Base-by-base conservation (phyloP, 768 basidiomycete genomes). In the Boletus vinaceobasis region DNA sequence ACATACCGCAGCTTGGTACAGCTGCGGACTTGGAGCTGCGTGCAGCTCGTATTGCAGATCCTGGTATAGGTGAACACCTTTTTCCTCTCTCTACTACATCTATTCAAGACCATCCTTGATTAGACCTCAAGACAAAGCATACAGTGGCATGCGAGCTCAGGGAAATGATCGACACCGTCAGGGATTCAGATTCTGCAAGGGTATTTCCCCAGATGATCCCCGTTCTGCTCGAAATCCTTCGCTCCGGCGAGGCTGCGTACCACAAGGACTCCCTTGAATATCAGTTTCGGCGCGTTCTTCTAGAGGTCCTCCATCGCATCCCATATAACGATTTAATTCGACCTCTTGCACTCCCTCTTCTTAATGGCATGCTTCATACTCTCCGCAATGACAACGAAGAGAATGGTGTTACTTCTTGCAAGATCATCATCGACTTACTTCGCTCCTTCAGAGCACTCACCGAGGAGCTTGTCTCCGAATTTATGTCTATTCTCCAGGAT, bases 361-460 rank as follows among this genome's bases (percentile, higher is more conserved):
- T 90, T 68, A 78, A 78, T 51, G 86, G 92, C 49, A 85, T 97
- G 84, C 78, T 98, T 36, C 79, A 91, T 58, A 77, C 93, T 49
- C 78, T 98, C 31, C 86, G 88, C 26, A 76, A 82, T 60, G 97
- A 99, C 75, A 98, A 97, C 68, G 97, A 99, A 73, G 97, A 99
- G 68, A 95, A 94, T 65, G 97, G 91, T 3, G 80, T 88, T 32
- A 80, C 86, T 2, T 89, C 88, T 52, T 92, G 94, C 79, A 98
- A 98, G 74, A 88, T 86, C 52, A 79, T 97, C 65, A 87, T 93
- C 55, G 96, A 99, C 73, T 78, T 94, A 21, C 82, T 90, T 64
- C 84, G 96, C 46, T 83, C 80, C 48, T 90, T 88, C 68, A 83
- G 88, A 63, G 72, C 80, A 10, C 73, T 88, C 45, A 82, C 83